Percentiles rank a stretch among this genome's conserved stretches.
Conservation (phyloP, 768 basidiomycete genomes). For the Tremella fuciformis region DNA sequence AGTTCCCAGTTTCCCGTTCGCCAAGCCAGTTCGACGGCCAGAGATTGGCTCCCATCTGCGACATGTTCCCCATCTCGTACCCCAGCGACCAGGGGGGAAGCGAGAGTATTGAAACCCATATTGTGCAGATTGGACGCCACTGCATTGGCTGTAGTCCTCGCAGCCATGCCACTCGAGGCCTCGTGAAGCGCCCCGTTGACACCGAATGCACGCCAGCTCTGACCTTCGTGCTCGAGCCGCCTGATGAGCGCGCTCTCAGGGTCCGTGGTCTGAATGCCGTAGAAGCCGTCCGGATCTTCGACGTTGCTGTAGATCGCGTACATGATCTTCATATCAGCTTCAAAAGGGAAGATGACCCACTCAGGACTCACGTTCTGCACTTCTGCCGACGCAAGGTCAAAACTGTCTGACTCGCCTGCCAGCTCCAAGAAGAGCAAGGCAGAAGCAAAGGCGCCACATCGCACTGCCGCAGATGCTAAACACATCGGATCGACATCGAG, state of each 20-base stretch:
- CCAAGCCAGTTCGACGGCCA: constrained; percentile 75
- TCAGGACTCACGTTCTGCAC: constrained; percentile 31
- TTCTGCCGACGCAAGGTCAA: constrained; percentile 7
- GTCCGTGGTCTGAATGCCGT: constrained; percentile 78
- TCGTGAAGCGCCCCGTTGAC: constrained; percentile 85
- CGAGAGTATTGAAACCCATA: constrained; percentile 87
- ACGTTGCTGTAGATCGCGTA: constrained; percentile 93
- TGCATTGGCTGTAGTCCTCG: constrained; percentile 54
- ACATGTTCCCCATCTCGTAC: not conserved
- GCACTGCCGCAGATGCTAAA: constrained; percentile 69
- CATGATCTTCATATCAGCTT: constrained; percentile 58
- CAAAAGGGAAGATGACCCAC: not conserved
- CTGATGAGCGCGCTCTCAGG: constrained; percentile 75
- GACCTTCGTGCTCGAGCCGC: constrained; percentile 85
- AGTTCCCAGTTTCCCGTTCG: constrained; percentile 93
- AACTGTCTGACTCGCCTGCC: constrained; percentile 54
- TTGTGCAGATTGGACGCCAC: constrained; percentile 79
- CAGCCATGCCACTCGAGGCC: constrained; percentile 4
- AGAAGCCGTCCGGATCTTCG: constrained; percentile 97
- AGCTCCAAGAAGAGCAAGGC: constrained; percentile 82
- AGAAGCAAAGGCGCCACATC: constrained; percentile 81
- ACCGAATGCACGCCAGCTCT: constrained; percentile 86
- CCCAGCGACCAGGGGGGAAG: constrained; percentile 45
- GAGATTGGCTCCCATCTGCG: constrained; percentile 17
- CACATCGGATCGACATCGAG: constrained; percentile 70